Evolutionary conservation across 1,284 basidiomycete species (phyloP).

Genomic region (Singerocomus inundabilis): DNA sequence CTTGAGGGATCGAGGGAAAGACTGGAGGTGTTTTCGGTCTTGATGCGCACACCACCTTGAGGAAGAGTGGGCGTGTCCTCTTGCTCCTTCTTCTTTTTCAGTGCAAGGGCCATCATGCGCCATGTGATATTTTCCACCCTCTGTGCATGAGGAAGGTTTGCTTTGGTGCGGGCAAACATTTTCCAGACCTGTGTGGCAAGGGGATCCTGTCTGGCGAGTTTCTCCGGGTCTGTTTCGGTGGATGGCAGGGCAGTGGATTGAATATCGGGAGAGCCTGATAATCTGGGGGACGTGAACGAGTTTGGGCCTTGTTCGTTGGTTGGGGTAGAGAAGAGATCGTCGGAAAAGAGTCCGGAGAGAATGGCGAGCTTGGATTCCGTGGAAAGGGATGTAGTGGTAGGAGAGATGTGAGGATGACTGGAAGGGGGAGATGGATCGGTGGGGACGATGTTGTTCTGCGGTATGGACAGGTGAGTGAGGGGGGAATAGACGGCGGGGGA

Average conservation of each 20-base stretch:
- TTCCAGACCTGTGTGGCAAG: constrained; percentile 96
- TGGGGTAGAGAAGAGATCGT: constrained; percentile 56
- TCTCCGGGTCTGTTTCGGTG: constrained; percentile 56
- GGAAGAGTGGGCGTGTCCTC: constrained; percentile 42
- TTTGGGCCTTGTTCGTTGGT: constrained; percentile 42
- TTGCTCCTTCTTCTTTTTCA: constrained; percentile 83
- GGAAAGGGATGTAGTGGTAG: constrained; percentile 42
- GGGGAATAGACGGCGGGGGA: constrained; percentile 37
- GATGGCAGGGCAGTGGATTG: constrained; percentile 38
- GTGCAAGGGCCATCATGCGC: constrained; percentile 95
- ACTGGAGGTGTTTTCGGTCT: constrained; percentile 24
- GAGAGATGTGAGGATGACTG: constrained; percentile 34
- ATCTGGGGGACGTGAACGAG: constrained; percentile 59
- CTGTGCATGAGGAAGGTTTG: constrained; percentile 85
- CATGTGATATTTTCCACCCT: constrained; percentile 97
- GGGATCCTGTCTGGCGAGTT: constrained; percentile 78
- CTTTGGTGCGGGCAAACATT: constrained; percentile 91
- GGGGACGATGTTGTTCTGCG: constrained; percentile 34
- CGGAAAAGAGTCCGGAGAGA: constrained; percentile 69
- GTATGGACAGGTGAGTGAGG: constrained; percentile 34
- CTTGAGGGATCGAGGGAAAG: constrained; percentile 9
- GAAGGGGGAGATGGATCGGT: constrained; percentile 37
- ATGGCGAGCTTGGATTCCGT: constrained; percentile 55
- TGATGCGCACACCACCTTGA: constrained; percentile 24
- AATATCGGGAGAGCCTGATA: constrained; percentile 68